Conservation (phyloP, 108 stramenopile species). For the Skeletonema grethae region DNA sequence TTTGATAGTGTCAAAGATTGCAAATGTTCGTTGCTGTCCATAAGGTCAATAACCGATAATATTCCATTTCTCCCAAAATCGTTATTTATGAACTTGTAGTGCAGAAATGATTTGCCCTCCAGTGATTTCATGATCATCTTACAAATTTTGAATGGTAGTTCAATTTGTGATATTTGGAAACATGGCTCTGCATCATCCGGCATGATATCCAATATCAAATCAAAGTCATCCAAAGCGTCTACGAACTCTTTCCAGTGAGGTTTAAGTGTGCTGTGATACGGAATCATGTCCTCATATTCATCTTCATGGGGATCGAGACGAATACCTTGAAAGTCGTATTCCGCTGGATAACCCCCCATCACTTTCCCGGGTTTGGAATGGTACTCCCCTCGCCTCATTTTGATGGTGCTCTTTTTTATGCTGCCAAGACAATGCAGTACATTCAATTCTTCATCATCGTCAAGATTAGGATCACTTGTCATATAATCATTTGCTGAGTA, state of each 20-base stretch:
- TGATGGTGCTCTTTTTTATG: not conserved
- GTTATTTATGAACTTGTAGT: not conserved
- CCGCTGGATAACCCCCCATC: not conserved
- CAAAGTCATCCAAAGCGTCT: not conserved
- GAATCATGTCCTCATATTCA: not conserved
- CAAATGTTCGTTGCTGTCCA: not conserved
- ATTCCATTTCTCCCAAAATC: not conserved
- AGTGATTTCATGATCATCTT: not conserved
- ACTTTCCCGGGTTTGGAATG: not conserved
- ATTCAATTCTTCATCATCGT: not conserved
- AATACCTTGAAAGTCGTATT: not conserved
- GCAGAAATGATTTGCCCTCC: not conserved
- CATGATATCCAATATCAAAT: not conserved
- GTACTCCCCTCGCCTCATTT: conserved; percentile 1
- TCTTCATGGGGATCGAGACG: not conserved
- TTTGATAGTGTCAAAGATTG: not conserved
- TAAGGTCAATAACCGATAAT: not conserved
- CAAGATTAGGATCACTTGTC: not conserved
- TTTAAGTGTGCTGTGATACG: not conserved
- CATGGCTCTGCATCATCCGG: not conserved
- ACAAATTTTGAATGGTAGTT: not conserved
- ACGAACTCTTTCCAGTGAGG: not conserved
- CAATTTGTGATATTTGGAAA: not conserved
- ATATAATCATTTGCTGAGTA: not conserved
- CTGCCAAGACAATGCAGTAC: not conserved